Evolutionary conservation across 2,329 filamentous ascomycete species (phyloP), one percentile per base, ranked within the genome.

Genomic region (Huntiella omanensis): DNA sequence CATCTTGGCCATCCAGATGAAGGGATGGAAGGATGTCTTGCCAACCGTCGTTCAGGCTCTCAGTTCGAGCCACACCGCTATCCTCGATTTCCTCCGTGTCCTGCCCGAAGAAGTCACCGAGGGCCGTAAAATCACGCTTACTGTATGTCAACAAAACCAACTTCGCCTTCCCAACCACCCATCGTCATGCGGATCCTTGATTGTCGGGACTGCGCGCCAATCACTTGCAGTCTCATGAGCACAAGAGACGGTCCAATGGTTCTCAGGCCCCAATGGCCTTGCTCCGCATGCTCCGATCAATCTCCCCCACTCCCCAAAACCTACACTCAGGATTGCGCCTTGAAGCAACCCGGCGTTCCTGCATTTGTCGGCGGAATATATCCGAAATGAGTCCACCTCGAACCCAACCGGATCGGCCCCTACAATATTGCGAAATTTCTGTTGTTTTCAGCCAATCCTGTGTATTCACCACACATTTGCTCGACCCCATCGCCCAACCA

Each of bases 91-190:
- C 63, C 71, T 98, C 54, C 86, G 85, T 62, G 87, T 98, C 57
- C 77, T 98, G 54, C 91, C 91, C 48, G 91, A 98, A 70, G 91
- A 98, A 73, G 91, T 98, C 59, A 96, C 84, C 55, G 88, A 98
- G 72, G 91, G 91, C 67, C 85, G 91, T 66, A 98, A 96, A 70
- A 95, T 98, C 73, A 94, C 86, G 72, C 74, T 98, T 67, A 87
- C 85, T 76, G 87, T 94, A 91, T 69, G 85, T 88, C 73, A 77
- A 60, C 60, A 65, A 62, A 67, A 64, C 62, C 64, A 33, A 40
- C 45, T 43, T 17, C 19, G 33, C 38, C 33, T 22, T n/a, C 33
- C 41, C 33, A 40, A 43, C 34, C 34, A 44, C 28, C 45, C 22
- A 28, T 28, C 22, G 7, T 10, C 22, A 28, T 28, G 22, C 22